Conservation (phyloP, 345 rosid genomes). For the Eutrema heterophyllum region DNA sequence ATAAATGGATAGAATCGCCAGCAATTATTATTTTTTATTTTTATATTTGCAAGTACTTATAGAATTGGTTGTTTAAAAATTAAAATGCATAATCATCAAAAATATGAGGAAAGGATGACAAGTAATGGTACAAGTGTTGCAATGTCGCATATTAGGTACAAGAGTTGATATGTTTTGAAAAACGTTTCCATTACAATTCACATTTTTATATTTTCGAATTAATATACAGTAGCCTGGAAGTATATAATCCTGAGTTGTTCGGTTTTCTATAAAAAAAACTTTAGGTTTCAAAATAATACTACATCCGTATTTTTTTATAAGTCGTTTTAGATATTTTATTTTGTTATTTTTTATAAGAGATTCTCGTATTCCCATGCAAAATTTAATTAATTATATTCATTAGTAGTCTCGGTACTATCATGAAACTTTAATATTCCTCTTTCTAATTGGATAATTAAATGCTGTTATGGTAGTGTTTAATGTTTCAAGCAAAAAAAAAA, state of each 20-base stretch:
- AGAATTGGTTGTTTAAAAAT: not conserved
- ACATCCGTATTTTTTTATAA: too few species aligned
- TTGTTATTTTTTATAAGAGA: too few species aligned
- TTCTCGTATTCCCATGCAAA: too few species aligned
- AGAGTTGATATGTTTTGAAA: not conserved
- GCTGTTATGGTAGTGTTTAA: too few species aligned
- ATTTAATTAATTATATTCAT: too few species aligned
- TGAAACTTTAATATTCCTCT: too few species aligned
- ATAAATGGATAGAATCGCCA: not conserved
- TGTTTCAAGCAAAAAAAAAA: too few species aligned
- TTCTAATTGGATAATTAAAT: too few species aligned
- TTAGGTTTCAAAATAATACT: not conserved
- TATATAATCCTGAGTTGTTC: not conserved
- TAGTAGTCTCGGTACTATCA: too few species aligned
- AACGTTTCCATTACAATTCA: not conserved
- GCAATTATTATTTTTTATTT: not conserved
- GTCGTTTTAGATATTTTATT: too few species aligned
- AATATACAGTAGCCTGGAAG: not conserved
- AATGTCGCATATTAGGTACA: too few species aligned
- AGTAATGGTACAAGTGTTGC: slow-evolving; percentile 14
- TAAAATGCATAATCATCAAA: not conserved
- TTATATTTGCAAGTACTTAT: not conserved
- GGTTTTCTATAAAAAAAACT: not conserved
- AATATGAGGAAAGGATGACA: slow-evolving; percentile 8
- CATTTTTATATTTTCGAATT: not conserved